Evolutionary conservation across 2,329 filamentous ascomycete species (phyloP).

Genomic region (Clonostachys rhizophaga): DNA sequence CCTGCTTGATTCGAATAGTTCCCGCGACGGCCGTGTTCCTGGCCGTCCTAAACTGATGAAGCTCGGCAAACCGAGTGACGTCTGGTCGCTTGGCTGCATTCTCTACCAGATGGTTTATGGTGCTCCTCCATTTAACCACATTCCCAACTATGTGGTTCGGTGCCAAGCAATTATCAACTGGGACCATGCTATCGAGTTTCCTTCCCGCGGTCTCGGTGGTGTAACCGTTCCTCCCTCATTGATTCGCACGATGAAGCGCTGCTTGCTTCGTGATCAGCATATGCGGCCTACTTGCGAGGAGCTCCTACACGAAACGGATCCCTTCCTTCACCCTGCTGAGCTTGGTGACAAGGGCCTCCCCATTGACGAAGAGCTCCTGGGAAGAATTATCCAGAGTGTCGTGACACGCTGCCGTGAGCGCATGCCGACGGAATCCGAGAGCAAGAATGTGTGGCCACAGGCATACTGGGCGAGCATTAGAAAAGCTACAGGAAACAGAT

Average conservation of each 20-base stretch:
- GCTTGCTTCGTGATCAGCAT: conserved; percentile 57
- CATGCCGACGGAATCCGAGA: conserved; percentile 54
- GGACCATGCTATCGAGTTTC: conserved; percentile 68
- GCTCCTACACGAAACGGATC: conserved; percentile 52
- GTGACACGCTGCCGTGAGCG: conserved; percentile 53
- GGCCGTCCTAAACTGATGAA: conserved; percentile 76
- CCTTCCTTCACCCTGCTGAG: conserved; percentile 60
- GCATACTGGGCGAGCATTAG: conserved; percentile 58
- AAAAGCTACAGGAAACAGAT: conserved; percentile 33
- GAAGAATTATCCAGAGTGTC: conserved; percentile 58
- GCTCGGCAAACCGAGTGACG: conserved; percentile 89
- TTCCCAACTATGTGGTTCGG: conserved; percentile 78
- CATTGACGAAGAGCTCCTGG: conserved; percentile 58
- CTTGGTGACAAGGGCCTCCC: conserved; percentile 49
- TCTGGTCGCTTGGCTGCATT: conserved; percentile 96
- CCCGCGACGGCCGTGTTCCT: conserved; percentile 33
- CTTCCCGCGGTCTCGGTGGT: conserved; percentile 63
- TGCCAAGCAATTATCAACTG: conserved; percentile 85
- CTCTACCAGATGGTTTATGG: conserved; percentile 98
- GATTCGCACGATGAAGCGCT: conserved; percentile 57
- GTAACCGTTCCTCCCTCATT: conserved; percentile 54
- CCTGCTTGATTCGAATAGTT: conserved; percentile 78
- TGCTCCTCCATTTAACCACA: conserved; percentile 91
- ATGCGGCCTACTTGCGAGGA: conserved; percentile 60
- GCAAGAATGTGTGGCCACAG: conserved; percentile 49